A percentile compares a stretch with the other conserved stretches of the same genome.
Conservation (phyloP, 179 eudicot genomes). For the Nepenthes alata region DNA sequence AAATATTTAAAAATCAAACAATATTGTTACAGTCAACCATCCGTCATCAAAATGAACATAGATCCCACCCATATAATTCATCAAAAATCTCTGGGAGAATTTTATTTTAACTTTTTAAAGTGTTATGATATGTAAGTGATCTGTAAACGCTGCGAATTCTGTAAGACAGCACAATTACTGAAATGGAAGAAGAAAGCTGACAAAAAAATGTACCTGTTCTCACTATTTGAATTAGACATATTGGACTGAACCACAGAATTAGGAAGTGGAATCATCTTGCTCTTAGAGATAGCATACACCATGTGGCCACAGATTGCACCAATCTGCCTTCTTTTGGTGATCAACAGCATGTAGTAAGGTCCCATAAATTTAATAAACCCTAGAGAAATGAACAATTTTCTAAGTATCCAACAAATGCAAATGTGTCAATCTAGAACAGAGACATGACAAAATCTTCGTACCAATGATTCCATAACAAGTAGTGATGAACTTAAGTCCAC, state of each 20-base stretch:
- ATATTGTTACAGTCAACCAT: too few relatives aligned
- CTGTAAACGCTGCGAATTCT: too few relatives aligned
- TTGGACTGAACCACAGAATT: slow-evolving; percentile 27
- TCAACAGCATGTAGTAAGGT: slow-evolving; percentile 55
- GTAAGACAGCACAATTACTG: too few relatives aligned
- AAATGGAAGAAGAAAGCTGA: too few relatives aligned
- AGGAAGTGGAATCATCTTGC: slow-evolving; percentile 40
- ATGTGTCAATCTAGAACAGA: neutral
- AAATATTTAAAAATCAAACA: too few relatives aligned
- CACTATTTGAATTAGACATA: slow-evolving; percentile 25
- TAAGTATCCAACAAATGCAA: slow-evolving; percentile 1
- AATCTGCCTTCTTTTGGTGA: slow-evolving; percentile 45
- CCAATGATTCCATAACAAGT: slow-evolving; percentile 61
- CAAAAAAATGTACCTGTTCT: slow-evolving; percentile 31
- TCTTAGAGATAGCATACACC: slow-evolving; percentile 42
- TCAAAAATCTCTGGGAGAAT: too few relatives aligned
- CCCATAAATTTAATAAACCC: slow-evolving; percentile 53
- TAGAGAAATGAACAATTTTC: neutral
- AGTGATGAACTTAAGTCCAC: slow-evolving; percentile 51
- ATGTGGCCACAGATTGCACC: slow-evolving; percentile 50
- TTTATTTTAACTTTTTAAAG: too few relatives aligned
- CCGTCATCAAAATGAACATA: too few relatives aligned
- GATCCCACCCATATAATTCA: too few relatives aligned
- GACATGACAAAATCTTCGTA: slow-evolving; percentile 12
- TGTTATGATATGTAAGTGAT: too few relatives aligned